These are phyloP conservation scores for Globisporangium mamillatum DNA, from an alignment of 352 stramenopile species.

Conservation along the genomic window DNA sequence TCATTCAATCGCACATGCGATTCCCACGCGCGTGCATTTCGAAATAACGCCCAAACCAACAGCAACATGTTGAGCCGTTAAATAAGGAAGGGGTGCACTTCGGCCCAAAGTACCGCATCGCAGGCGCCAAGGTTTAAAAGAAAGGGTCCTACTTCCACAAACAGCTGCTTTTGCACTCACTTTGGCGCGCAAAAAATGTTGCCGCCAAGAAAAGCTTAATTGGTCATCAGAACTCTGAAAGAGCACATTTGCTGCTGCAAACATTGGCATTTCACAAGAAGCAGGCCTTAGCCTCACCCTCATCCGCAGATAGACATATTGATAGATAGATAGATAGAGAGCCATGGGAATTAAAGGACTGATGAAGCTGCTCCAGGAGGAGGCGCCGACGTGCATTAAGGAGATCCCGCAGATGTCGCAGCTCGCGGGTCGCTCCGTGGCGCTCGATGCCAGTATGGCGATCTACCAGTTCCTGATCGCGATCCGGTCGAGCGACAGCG, in stretches of 20 bases:
- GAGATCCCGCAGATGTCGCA: constrained; percentile 93
- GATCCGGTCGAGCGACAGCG: constrained; percentile 83
- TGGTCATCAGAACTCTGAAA: neutral
- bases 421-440: constrained; percentile 94
- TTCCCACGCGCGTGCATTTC: neutral
- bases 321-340: neutral
- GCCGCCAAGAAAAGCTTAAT: constrained; percentile 1
- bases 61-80: constrained; percentile 46
- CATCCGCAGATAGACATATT: neutral
- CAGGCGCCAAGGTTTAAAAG: constrained; percentile 51
- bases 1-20: neutral
- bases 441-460: constrained; percentile 98
- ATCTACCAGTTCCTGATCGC: constrained; percentile 99
- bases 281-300: neutral
- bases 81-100: constrained; percentile 75
- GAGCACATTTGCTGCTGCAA: neutral
- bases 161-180: no score
- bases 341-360: constrained; percentile 99
- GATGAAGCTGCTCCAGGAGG: constrained; percentile 98
- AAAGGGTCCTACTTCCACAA: no score
- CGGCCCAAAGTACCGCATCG: constrained; percentile 49
- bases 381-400: constrained; percentile 95
- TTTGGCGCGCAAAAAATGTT: neutral
- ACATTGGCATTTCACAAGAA: neutral
- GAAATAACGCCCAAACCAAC: neutral